Conservation (phyloP, 331 rosid species). For the Phaseolus coccineus region DNA sequence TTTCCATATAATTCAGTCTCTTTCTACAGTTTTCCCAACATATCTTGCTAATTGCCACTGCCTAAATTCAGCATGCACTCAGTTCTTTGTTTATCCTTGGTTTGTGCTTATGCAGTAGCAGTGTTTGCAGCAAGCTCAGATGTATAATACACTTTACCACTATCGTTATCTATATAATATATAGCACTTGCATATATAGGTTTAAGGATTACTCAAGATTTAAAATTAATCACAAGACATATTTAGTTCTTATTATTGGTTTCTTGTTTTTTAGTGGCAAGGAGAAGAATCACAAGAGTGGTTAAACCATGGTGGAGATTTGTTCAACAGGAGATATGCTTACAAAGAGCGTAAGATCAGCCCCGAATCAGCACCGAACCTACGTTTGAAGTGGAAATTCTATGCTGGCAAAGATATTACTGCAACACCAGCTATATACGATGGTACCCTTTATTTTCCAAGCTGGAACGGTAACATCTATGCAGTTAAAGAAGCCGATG, state of each 20-base stretch:
- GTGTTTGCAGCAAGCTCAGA: constrained; percentile 3
- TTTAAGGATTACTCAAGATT: background rate
- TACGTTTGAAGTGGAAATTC: constrained; percentile 66
- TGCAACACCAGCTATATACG: constrained; percentile 64
- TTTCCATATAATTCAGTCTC: background rate
- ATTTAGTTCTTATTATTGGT: background rate
- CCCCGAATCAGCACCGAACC: constrained; percentile 51
- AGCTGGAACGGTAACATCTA: constrained; percentile 78
- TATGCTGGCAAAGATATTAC: constrained; percentile 62
- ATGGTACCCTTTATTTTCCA: constrained; percentile 63
- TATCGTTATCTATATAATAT: background rate
- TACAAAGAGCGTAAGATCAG: constrained; percentile 59
- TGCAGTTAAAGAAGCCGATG: constrained; percentile 59
- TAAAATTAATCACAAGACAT: background rate
- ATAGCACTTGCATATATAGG: background rate
- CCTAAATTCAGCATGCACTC: background rate
- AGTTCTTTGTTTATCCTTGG: constrained; percentile 14
- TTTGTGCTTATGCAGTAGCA: background rate
- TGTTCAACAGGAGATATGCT: constrained; percentile 70
- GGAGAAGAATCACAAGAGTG: constrained; percentile 47
- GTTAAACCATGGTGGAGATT: constrained; percentile 78
- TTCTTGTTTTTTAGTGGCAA: background rate
- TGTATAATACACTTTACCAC: background rate
- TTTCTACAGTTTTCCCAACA: constrained; percentile 31
- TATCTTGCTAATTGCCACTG: constrained; percentile 25